Evolutionary conservation across 495 filamentous ascomycete species (phyloP).

Genomic region (Neurospora sp.): DNA sequence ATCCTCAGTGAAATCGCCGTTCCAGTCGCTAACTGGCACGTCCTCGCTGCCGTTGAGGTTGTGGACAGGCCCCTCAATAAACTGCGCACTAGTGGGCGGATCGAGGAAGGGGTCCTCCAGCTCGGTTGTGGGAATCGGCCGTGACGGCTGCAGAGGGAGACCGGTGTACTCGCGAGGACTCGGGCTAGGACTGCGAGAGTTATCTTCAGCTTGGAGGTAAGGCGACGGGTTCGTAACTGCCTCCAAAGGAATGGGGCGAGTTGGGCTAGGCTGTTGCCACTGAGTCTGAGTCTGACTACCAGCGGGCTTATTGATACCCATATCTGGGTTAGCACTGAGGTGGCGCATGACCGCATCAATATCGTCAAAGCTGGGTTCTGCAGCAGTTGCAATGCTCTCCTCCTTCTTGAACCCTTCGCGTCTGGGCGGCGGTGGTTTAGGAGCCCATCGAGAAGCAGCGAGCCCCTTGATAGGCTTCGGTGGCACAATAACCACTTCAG

Average conservation of each 20-base stretch:
- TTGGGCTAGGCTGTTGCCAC: constrained; percentile 34
- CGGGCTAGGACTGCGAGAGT: constrained; percentile 68
- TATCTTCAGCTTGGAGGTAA: constrained; percentile 43
- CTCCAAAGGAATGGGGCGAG: constrained; percentile 23
- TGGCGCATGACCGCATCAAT: constrained; percentile 82
- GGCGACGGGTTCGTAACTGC: constrained; percentile 40
- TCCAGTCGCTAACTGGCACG: constrained; percentile 78
- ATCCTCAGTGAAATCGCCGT: constrained; percentile 69
- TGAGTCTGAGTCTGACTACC: constrained; percentile 34
- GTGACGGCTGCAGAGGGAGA: constrained; percentile 11
- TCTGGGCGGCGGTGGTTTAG: constrained; percentile 8
- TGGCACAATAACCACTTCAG: background rate
- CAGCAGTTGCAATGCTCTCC: background rate
- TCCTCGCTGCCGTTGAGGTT: constrained; percentile 56
- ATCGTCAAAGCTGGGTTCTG: constrained; percentile 61
- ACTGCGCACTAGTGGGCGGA: constrained; percentile 26
- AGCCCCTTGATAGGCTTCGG: constrained; percentile 16
- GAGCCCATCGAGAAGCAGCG: constrained; percentile 25
- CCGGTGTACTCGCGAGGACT: constrained; percentile 50
- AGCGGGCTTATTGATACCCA: constrained; percentile 55
- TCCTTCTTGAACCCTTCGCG: background rate
- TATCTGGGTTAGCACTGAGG: constrained; percentile 60
- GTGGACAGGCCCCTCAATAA: constrained; percentile 48
- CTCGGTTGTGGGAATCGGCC: constrained; percentile 27
- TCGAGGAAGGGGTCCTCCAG: constrained; percentile 42